Conservation (phyloP, 2,329 filamentous ascomycete genomes). For the Ceratocystis alfenasii region DNA sequence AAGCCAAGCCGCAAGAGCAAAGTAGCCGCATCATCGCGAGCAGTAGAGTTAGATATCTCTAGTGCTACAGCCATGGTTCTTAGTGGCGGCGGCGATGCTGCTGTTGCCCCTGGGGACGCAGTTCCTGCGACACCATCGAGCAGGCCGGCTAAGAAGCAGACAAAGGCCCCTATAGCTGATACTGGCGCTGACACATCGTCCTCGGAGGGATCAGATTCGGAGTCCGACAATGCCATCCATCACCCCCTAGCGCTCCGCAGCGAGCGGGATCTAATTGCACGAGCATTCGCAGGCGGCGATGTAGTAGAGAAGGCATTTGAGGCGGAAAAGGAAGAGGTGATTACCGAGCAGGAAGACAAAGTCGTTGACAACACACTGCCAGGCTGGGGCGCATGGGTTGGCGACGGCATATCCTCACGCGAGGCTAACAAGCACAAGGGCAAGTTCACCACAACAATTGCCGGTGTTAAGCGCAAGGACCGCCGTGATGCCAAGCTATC, state of each 20-base stretch:
- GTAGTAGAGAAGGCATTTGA: constrained; percentile 73
- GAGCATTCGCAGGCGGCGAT: constrained; percentile 79
- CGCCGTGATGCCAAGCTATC: constrained; percentile 73
- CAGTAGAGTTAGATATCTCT: constrained; percentile 18
- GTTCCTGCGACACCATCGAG: background rate
- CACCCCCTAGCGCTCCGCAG: constrained; percentile 42
- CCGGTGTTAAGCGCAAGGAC: constrained; percentile 63
- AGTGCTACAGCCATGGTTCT: constrained; percentile 19
- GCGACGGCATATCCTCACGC: constrained; percentile 63
- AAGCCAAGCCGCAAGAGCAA: constrained; percentile 28
- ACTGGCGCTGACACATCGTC: constrained; percentile 17
- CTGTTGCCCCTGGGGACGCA: background rate
- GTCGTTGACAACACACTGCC: constrained; percentile 73
- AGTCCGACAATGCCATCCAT: constrained; percentile 29
- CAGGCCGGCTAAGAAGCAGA: constrained; percentile 1
- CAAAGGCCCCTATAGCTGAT: background rate
- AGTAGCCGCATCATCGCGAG: constrained; percentile 12
- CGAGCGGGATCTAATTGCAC: constrained; percentile 58
- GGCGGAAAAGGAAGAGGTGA: constrained; percentile 61
- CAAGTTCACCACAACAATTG: constrained; percentile 51
- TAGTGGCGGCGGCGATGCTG: background rate
- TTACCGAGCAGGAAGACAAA: constrained; percentile 70
- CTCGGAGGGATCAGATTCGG: constrained; percentile 9
- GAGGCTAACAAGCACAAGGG: constrained; percentile 52
- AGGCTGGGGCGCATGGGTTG: constrained; percentile 89